These are phyloP conservation scores for Boechera retrofracta DNA, from an alignment of 345 rosid genomes.

Conservation along the genomic window DNA sequence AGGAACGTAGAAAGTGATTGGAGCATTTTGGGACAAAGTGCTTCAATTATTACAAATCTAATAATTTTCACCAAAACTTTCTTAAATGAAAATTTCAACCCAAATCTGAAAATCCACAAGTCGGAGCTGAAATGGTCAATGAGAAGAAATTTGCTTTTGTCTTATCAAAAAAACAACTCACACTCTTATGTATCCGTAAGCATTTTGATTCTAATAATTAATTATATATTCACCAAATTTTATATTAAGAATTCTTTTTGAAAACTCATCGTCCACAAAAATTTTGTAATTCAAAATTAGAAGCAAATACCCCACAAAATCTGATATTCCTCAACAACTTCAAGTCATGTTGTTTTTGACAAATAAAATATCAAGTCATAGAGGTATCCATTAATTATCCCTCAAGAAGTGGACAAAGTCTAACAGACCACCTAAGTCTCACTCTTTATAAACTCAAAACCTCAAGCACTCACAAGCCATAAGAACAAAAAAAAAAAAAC, in stretches of 20 bases:
- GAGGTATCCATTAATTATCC: constrained; percentile 24
- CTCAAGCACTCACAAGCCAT: constrained; percentile 5
- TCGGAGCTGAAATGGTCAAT: constrained; percentile 3
- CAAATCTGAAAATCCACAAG: neutral
- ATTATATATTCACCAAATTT: neutral
- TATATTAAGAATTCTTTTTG: neutral
- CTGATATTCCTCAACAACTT: constrained; percentile 37
- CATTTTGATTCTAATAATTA: neutral
- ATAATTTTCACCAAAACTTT: neutral
- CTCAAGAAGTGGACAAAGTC: constrained; percentile 41
- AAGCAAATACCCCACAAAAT: constrained; percentile 25
- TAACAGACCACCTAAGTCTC: constrained; percentile 33
- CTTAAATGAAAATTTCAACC: neutral
- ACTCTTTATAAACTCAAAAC: constrained; percentile 44
- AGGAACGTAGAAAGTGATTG: constrained; percentile 15
- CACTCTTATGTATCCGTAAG: neutral
- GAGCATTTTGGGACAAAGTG: constrained; percentile 12
- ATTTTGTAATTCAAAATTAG: neutral
- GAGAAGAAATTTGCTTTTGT: constrained; percentile 1
- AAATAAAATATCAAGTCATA: constrained; percentile 36
- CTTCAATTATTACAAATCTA: constrained; percentile 9
- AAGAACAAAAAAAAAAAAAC: neutral
- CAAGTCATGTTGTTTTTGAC: constrained; percentile 29
- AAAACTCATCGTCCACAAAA: constrained; percentile 19
- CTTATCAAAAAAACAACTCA: constrained; percentile 2